A percentile compares a stretch with the other conserved stretches of the same genome.
Conservation (phyloP, 192 early-diverging fungal genomes). For the Obelidium mucronatum region DNA sequence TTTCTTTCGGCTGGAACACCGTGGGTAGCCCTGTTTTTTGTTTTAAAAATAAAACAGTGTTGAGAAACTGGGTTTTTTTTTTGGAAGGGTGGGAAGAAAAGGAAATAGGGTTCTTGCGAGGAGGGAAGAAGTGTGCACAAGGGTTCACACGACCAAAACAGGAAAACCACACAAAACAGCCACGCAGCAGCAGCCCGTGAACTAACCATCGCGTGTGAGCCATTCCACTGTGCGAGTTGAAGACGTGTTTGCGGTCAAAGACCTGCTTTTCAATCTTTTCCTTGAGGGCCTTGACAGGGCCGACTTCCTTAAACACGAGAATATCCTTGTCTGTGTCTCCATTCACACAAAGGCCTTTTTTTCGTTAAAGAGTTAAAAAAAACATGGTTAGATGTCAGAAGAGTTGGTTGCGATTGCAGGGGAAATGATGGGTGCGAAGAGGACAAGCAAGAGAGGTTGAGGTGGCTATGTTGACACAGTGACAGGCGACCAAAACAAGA, state of each 20-base stretch:
- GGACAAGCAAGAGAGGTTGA: background rate
- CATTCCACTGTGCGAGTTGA: slow-evolving; percentile 59
- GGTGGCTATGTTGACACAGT: background rate
- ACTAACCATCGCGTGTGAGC: slow-evolving; percentile 68
- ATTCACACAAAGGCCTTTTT: slow-evolving; percentile 56
- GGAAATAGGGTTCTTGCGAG: background rate
- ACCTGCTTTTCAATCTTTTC: slow-evolving; percentile 56
- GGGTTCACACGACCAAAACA: too few relatives aligned
- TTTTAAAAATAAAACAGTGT: background rate
- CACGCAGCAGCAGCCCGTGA: too few relatives aligned
- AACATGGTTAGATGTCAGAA: background rate
- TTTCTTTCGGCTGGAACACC: slow-evolving; percentile 65
- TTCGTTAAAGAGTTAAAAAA: too few relatives aligned
- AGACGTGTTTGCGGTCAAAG: slow-evolving; percentile 67
- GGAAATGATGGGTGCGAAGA: background rate
- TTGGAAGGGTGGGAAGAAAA: background rate
- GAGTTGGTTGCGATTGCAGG: background rate
- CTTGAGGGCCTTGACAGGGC: slow-evolving; percentile 61
- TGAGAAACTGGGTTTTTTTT: too few relatives aligned
- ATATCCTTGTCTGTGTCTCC: slow-evolving; percentile 72
- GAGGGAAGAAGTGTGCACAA: background rate
- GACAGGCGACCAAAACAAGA: background rate
- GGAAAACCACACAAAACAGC: too few relatives aligned
- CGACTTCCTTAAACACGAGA: slow-evolving; percentile 59
- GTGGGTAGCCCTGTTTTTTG: slow-evolving; percentile 63